Percentiles rank a stretch among this genome's conserved stretches.
These are phyloP conservation scores for Microdochium trichocladiopsis DNA, from an alignment of 2,329 filamentous ascomycete genomes.

Conservation along the genomic window DNA sequence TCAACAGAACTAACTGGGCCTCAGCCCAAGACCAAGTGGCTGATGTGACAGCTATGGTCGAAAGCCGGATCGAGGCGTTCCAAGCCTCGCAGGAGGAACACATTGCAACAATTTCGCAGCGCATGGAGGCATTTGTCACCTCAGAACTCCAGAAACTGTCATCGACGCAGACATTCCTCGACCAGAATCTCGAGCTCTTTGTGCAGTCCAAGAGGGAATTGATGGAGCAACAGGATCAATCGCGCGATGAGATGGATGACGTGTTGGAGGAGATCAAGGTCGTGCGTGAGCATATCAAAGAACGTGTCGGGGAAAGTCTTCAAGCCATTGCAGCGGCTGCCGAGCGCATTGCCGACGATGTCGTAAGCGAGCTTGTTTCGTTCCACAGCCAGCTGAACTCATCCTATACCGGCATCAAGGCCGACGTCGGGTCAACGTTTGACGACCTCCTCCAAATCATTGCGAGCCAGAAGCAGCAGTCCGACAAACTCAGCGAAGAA, in stretches of 20 bases:
- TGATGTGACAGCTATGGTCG: slow-evolving; percentile 70
- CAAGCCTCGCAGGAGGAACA: slow-evolving; percentile 65
- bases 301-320: slow-evolving; percentile 75
- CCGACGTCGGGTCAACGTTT: slow-evolving; percentile 81
- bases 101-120: slow-evolving; percentile 57
- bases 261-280: slow-evolving; percentile 87
- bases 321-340: slow-evolving; percentile 77
- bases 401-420: slow-evolving; percentile 77
- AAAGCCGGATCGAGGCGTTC: slow-evolving; percentile 67
- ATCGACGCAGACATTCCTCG: slow-evolving; percentile 35
- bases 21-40: slow-evolving; percentile 69
- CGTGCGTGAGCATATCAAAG: slow-evolving; percentile 83
- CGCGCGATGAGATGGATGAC: slow-evolving; percentile 82
- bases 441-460: slow-evolving; percentile 73
- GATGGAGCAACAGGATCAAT: slow-evolving; percentile 57
- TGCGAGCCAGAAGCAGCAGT: slow-evolving; percentile 68
- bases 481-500: slow-evolving; percentile 64
- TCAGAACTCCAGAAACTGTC: slow-evolving; percentile 68
- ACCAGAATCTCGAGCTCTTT: slow-evolving; percentile 10
- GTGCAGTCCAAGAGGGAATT: slow-evolving; percentile 41
- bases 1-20: slow-evolving; percentile 75
- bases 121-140: slow-evolving; percentile 71
- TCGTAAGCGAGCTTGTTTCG: slow-evolving; percentile 75
- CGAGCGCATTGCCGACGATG: slow-evolving; percentile 82
- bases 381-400: slow-evolving; percentile 80